Percentiles rank a stretch among this genome's conserved stretches.
phyloP scores from a whole-genome alignment of 441 rosid species.

The Syzygium malaccense region DNA sequence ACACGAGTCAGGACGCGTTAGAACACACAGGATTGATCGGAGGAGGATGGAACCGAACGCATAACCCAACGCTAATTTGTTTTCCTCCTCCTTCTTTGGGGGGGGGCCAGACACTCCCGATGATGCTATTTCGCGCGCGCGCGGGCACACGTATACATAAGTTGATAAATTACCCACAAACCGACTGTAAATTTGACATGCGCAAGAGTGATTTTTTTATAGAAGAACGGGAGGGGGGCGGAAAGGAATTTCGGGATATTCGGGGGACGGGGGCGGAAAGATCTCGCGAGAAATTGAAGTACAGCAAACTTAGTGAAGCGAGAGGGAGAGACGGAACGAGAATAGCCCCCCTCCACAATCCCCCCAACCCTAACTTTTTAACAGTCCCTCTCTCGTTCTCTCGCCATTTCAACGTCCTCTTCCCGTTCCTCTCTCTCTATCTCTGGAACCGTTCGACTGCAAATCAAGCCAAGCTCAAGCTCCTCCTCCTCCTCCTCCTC shows the following conservation, averaged over 20 bases:
- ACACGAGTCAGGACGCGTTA: accelerated
- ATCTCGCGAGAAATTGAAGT: not conserved
- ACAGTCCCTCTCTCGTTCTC: not conserved
- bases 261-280: not conserved
- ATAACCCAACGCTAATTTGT: too few species aligned
- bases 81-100: accelerated
- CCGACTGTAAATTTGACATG: too few species aligned
- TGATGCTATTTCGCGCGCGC: too few species aligned
- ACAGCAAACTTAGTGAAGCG: not conserved
- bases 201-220: too few species aligned
- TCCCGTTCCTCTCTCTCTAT: not conserved
- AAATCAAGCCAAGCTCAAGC: not conserved
- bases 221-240: not conserved
- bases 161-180: too few species aligned
- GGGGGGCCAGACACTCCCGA: too few species aligned
- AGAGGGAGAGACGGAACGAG: too few species aligned
- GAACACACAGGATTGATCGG: too few species aligned
- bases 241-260: not conserved
- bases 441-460: not conserved
- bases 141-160: too few species aligned
- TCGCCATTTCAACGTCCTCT: not conserved
- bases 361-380: not conserved
- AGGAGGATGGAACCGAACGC: too few species aligned
- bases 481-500: not conserved
- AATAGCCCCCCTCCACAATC: not conserved